Base-by-base conservation (phyloP, 768 basidiomycete species). In the Leccinum longicurvipes region DNA sequence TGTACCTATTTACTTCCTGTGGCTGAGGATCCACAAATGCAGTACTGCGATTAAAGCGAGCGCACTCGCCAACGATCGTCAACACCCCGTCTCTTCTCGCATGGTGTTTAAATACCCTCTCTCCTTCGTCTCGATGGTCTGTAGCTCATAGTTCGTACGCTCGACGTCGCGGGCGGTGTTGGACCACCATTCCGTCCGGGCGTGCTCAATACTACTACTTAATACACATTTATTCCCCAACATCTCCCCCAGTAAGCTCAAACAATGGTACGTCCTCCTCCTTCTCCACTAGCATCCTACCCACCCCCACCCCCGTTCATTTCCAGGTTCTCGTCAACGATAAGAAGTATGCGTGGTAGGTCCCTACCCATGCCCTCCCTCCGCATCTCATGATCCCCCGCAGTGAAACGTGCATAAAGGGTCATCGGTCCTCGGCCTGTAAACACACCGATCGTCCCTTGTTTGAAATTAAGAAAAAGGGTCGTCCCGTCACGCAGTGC, bases 401-500 rank as follows among this genome's bases (percentile, higher is more conserved):
- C 63, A 93, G 92, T 72, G 90, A 90, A 77, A 89, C 91, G 62
- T 96, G 93, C 76, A 94, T 94, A 73, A 93, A 93, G 74, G 93
- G 93, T 17, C 93, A 96, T 73, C 84, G 93, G 48, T 94, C 93
- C 15, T 91, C 91, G 15, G 81, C 85, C 28, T 96, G 93, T 75
- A 86, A 84, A 67, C 93, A 96, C 69, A 87, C 84, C 51, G 91
- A 93, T 70, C 82, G 93, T 41, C 87, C 92, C 34, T 79, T 96
- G 50, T 93, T 86, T 69, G 91, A 82, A 79, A 89, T 86, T 61
- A 82, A 76, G 82, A 87, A 79, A 77, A 85, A 78, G 71, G 85
- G 77, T 59, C 77, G 78, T 53, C 81, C 77, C 3, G 74, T 81
- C 36, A 82, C 82, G 4, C 82, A 82, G 67, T 85, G 84, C 63